Evolutionary conservation across 805 yeast species (phyloP), one percentile per base, ranked within the genome.

Genomic region (Lipomyces anomalus): DNA sequence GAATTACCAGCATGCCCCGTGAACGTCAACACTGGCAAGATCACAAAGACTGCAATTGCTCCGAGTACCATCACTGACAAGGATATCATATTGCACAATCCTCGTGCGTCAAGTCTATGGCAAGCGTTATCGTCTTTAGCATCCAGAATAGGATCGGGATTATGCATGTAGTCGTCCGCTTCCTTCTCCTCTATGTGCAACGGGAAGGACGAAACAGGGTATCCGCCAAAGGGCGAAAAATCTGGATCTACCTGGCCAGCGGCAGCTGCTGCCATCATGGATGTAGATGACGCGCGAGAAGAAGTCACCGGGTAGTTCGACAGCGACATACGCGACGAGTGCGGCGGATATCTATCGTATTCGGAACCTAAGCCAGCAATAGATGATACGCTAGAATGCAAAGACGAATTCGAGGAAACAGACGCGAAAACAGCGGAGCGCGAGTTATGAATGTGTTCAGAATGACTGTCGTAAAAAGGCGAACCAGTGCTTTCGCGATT

Each of bases 91-190:
- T 63, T 55, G 22, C 58, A 52, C 51, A 57, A 52, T 1, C 72
- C 71, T 6, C 72, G 60, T 24, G 53, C 44, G 57, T 70, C 72
- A 20, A 65, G 50, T 33, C 57, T 59, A 34, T 50, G 55, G 52
- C 71, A 67, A 23, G 50, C 44, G 16, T 67, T 56, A 57, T 87
- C 95, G 58, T 82, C 79, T 48, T 80, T 78, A 20, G 95, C 95
- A 63, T 92, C 98, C 37, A 80, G 84, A 30, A 88, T 82, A 6
- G 96, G 96, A 64, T 90, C 96, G 1, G 97, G 97, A 66, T 90
- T 92, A 66, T 90, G 97, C 55, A 92, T 64, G 61, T 86, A 89
- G 65, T 90, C 98, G 67, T 90, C 98, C 6, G 84, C 82, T 66
- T 90, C 98, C 66, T 86, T 86, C 57, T 90, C 97, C 48, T 90